These are phyloP conservation scores for Dichotomopilus funicola DNA, from an alignment of 2,329 filamentous ascomycete species.

Conservation along the genomic window DNA sequence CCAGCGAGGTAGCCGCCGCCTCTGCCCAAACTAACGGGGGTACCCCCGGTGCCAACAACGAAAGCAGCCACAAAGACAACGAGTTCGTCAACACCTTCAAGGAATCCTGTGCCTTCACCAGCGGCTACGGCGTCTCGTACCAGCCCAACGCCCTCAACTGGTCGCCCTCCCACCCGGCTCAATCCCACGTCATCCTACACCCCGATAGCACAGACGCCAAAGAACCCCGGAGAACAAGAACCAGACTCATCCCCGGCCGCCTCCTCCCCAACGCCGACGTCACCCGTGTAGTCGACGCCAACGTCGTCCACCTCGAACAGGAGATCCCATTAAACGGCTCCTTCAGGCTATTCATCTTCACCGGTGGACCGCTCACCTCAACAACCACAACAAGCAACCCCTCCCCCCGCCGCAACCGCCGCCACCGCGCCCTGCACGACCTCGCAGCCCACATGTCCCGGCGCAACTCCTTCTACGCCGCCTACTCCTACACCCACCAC, in stretches of 20 bases:
- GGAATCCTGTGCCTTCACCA: conserved; percentile 84
- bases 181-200: conserved; percentile 59
- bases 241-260: conserved; percentile 64
- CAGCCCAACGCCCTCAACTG: conserved; percentile 78
- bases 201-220: conserved; percentile 41
- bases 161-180: conserved; percentile 64
- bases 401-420: conserved; percentile 44
- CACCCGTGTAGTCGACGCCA: conserved; percentile 80
- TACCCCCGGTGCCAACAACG: background rate
- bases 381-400: no score
- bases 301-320: conserved; percentile 84
- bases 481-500: conserved; percentile 45
- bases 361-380: conserved; percentile 43
- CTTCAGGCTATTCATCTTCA: conserved; percentile 81
- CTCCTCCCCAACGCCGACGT: conserved; percentile 74
- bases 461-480: conserved; percentile 64
- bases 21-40: conserved; percentile 29
- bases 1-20: conserved; percentile 65
- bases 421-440: conserved; percentile 55
- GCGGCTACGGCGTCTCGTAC: conserved; percentile 85
- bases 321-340: conserved; percentile 83
- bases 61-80: conserved; percentile 47
- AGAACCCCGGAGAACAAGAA: no score
- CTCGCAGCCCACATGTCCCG: conserved; percentile 59
- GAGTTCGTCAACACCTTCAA: conserved; percentile 88